Evolutionary conservation across 305 asterid genomes (phyloP).

Genomic region (Fraxinus floribunda): DNA sequence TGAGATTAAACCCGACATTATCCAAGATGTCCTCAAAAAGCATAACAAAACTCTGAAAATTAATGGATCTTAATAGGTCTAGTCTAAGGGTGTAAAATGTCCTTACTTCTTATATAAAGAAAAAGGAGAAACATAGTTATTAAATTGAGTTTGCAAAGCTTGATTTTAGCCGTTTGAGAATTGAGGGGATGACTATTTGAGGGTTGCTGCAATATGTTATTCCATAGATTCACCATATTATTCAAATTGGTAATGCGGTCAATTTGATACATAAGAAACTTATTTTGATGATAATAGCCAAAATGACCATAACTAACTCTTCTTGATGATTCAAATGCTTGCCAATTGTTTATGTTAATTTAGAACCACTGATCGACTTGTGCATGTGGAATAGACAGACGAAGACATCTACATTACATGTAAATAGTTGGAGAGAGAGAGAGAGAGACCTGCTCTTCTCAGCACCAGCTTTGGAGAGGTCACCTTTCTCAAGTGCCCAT

Average conservation of each 20-base stretch:
- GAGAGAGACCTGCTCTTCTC: conserved; percentile 78
- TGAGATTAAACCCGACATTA: neutral
- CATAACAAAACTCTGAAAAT: neutral
- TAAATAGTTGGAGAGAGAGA: conserved; percentile 14
- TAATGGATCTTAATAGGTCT: neutral
- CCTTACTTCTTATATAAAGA: neutral
- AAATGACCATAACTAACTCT: neutral
- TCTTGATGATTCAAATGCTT: neutral
- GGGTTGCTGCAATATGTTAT: neutral
- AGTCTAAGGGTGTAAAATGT: neutral
- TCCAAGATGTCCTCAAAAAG: neutral
- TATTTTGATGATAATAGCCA: neutral
- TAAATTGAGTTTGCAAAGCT: neutral
- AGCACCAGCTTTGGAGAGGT: conserved; percentile 78
- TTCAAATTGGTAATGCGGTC: neutral
- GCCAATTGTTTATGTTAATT: neutral
- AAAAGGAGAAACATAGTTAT: neutral
- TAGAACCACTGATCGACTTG: conserved; percentile 1
- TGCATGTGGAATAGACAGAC: neutral
- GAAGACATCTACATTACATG: neutral
- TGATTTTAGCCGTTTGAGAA: neutral
- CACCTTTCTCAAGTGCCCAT: conserved; percentile 95
- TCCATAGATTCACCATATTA: neutral
- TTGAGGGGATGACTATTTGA: neutral
- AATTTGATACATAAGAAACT: neutral